phyloP scores from a whole-genome alignment of 176 grass and related monocot genomes.

The Tillandsia fasciculata region DNA sequence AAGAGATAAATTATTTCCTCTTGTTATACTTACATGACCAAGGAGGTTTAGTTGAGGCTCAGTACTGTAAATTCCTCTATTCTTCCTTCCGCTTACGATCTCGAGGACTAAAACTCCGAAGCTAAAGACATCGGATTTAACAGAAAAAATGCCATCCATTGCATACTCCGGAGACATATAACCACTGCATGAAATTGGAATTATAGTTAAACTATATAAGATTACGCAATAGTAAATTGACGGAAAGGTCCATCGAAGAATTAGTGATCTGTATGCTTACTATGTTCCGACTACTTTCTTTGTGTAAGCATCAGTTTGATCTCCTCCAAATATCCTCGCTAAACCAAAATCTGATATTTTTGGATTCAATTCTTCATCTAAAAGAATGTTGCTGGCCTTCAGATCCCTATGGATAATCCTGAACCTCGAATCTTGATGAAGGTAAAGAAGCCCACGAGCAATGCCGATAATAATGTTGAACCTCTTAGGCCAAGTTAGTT shows the following conservation, averaged over 20 bases:
- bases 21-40: neutral
- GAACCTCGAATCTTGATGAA: conserved; percentile 16
- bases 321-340: conserved; percentile 22
- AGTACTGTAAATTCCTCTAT: neutral
- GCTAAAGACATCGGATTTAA: conserved; percentile 20
- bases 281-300: conserved; percentile 15
- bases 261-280: neutral
- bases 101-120: conserved; percentile 10
- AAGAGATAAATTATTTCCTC: too few species aligned
- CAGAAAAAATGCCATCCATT: conserved; percentile 18
- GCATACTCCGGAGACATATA: conserved; percentile 24
- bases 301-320: conserved; percentile 10
- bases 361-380: conserved; percentile 16
- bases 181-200: neutral
- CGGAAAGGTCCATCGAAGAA: neutral
- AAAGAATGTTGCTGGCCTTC: conserved; percentile 17
- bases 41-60: conserved; percentile 1
- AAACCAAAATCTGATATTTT: conserved; percentile 19
- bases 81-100: conserved; percentile 19
- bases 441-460: conserved; percentile 17
- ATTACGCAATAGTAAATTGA: neutral
- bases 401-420: conserved; percentile 20
- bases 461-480: conserved; percentile 17
- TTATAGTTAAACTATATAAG: neutral
- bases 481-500: conserved; percentile 7